Conservation (phyloP, 371 early-diverging fungal species). For the Fennellomyces sp. region DNA sequence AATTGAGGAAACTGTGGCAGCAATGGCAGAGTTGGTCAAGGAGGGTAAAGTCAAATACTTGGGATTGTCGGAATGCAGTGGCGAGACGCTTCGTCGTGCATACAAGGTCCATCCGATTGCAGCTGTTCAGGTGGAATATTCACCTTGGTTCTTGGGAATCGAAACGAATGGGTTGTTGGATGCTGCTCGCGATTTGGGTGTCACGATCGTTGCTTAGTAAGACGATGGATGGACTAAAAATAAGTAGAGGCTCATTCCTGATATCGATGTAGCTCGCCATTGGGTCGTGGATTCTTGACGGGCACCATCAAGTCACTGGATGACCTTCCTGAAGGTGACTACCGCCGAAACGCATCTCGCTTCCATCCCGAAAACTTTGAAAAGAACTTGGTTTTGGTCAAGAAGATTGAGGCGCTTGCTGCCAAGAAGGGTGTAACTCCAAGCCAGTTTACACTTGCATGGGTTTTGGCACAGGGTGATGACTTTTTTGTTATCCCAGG, state of each 20-base stretch:
- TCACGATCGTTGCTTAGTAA: slow-evolving; percentile 56
- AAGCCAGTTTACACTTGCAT: slow-evolving; percentile 55
- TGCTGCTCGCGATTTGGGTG: slow-evolving; percentile 58
- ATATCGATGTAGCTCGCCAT: slow-evolving; percentile 28
- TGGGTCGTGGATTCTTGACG: slow-evolving; percentile 66
- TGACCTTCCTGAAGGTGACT: slow-evolving; percentile 52
- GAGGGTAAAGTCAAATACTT: slow-evolving; percentile 62
- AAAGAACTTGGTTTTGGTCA: slow-evolving; percentile 57
- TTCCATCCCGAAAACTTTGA: slow-evolving; percentile 52
- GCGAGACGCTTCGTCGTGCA: slow-evolving; percentile 58
- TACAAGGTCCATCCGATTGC: slow-evolving; percentile 68
- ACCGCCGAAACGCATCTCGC: slow-evolving; percentile 49
- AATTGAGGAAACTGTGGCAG: slow-evolving; percentile 60
- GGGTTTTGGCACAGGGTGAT: slow-evolving; percentile 55
- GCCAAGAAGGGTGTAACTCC: slow-evolving; percentile 41
- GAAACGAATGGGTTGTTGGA: slow-evolving; percentile 54
- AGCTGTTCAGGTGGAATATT: slow-evolving; percentile 61
- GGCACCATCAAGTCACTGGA: slow-evolving; percentile 46
- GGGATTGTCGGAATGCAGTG: slow-evolving; percentile 63
- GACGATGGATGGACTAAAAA: slow-evolving; percentile 43
- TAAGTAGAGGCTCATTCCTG: background rate
- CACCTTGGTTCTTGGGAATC: slow-evolving; percentile 56
- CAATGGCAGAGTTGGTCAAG: slow-evolving; percentile 66
- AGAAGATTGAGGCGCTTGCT: slow-evolving; percentile 48
- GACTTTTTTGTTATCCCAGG: slow-evolving; percentile 59